Evolutionary conservation across 495 filamentous ascomycete genomes (phyloP), one percentile per base, ranked within the genome.

Genomic region (Cercophora newfieldiana): DNA sequence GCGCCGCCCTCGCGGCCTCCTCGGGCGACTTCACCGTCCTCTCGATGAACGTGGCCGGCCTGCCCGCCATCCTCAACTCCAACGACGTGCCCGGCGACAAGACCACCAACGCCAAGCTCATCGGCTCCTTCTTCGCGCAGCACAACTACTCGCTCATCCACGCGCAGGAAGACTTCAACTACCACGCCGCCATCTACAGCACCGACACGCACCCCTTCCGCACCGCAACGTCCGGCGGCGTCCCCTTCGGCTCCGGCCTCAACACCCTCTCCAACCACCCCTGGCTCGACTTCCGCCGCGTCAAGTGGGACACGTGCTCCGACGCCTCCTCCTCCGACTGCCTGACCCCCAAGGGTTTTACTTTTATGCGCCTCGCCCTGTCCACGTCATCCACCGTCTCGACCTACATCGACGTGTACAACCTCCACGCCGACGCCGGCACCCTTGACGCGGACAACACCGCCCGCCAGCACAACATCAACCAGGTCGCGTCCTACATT

Each of bases 151-250:
- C 85, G 66, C 73, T 89, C 31, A 83, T 89, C 71, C 80, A 89
- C 66, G 75, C 86, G 56, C 86, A 90, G 70, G 87, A 90, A 81
- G 85, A 89, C 71, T 89, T 89, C 79, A 86, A 86, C 76, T 89
- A 87, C 72, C 87, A 89, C 69, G 83, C 83, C 7, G 72, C 79
- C 60, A 77, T 89, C 62, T 88, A 88, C 71, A 72, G 68, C 0
- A 81, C 81, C 24, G 82, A 87, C 69, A 75, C 69, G 48, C 86
- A 88, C 70, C 78, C 81, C 18, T 84, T 85, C 71, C 78, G 86
- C 47, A 88, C 87, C 4, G 71, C 85, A 0, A 89, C 86, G 2
- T 86, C 83, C 3, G 88, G 88, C 21, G 85, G 83, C 25, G 86
- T 87, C 2, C 82, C 78, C 3, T 79, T 89, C 67, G 87, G 88